Conservation (phyloP, 169 alveolate genomes). For the Plasmodium falciparum region DNA sequence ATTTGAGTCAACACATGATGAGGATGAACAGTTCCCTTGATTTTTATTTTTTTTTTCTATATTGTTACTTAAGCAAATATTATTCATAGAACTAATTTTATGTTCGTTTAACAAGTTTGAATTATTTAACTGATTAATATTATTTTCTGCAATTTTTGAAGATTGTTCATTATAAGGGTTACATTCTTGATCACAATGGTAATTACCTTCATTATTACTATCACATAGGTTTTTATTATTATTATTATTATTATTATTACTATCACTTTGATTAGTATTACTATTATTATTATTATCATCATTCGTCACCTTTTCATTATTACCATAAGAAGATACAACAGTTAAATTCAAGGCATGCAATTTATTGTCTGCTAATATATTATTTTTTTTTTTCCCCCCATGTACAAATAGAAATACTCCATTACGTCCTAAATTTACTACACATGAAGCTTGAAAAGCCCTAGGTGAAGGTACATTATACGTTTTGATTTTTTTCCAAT, state of each 20-base stretch:
- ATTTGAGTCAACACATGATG: conserved; percentile 14
- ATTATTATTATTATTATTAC: too few species aligned
- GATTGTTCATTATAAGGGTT: too few species aligned
- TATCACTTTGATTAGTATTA: not conserved
- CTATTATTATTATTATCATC: not conserved
- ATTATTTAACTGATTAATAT: too few species aligned
- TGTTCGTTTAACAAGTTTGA: too few species aligned
- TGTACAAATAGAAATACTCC: conserved; percentile 74
- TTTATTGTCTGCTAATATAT: conserved; percentile 30
- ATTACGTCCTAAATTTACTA: conserved; percentile 54
- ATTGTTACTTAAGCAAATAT: too few species aligned
- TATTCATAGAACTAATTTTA: too few species aligned
- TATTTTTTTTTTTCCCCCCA: conserved; percentile 71
- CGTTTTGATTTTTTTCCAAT: conserved; percentile 44
- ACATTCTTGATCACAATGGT: too few species aligned
- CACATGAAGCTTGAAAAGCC: conserved; percentile 73
- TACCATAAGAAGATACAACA: not conserved
- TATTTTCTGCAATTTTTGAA: too few species aligned
- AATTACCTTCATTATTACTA: too few species aligned
- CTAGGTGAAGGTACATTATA: conserved; percentile 64
- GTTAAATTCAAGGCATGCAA: conserved; percentile 67
- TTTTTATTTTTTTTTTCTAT: not conserved
- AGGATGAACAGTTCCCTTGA: conserved; percentile 2
- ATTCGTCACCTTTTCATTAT: not conserved
- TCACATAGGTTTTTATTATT: too few species aligned